Evolutionary conservation across 2,329 filamentous ascomycete species (phyloP).

Genomic region (Didymella lethalis): DNA sequence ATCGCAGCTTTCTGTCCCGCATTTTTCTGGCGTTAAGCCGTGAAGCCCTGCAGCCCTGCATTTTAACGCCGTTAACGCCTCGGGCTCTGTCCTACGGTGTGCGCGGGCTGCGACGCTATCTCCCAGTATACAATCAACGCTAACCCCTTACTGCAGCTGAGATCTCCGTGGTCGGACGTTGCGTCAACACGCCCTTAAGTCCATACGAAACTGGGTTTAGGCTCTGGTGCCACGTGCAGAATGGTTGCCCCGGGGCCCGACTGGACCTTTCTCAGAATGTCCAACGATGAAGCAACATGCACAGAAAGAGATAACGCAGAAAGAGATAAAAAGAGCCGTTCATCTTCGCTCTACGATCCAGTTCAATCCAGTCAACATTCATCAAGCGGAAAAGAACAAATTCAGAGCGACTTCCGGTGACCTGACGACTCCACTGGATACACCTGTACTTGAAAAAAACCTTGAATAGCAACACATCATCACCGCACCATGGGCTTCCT

Average conservation of each 20-base stretch:
- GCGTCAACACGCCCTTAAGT: not conserved
- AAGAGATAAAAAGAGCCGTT: not conserved
- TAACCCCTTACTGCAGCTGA: conserved; percentile 8
- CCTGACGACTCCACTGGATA: not conserved
- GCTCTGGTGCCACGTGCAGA: not conserved
- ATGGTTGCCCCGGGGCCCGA: not conserved
- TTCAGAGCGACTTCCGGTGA: not conserved
- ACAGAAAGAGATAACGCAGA: not conserved
- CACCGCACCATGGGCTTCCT: conserved; percentile 8
- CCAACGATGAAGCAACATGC: not conserved
- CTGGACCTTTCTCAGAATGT: not conserved
- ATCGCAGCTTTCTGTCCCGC: not conserved
- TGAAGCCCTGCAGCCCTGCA: not conserved
- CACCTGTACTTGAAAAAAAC: not conserved
- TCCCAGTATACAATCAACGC: not conserved
- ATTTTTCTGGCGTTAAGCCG: not conserved
- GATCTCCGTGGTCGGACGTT: conserved; percentile 6
- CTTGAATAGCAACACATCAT: not conserved
- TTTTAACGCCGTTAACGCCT: not conserved
- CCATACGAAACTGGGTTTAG: conserved; percentile 18
- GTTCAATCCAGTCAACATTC: not conserved
- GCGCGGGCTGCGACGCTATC: not conserved
- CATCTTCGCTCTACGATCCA: not conserved
- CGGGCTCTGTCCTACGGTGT: not conserved
- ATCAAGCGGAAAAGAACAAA: not conserved